These are phyloP conservation scores for Blastomyces emzantsi DNA, from an alignment of 2,329 filamentous ascomycete genomes.

Conservation along the genomic window DNA sequence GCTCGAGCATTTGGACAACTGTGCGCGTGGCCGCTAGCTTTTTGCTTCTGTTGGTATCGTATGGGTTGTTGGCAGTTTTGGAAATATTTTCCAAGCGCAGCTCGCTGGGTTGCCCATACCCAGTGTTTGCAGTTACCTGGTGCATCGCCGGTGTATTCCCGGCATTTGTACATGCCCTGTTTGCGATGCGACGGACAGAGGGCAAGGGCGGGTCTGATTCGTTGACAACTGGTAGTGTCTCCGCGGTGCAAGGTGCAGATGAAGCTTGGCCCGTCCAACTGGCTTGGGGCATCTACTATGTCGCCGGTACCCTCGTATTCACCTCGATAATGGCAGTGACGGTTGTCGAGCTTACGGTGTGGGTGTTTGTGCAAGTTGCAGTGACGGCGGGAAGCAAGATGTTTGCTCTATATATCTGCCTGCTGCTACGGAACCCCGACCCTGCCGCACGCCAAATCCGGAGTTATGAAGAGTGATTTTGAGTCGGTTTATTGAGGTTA, in stretches of 20 bases:
- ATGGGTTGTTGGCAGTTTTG: slow-evolving; percentile 19
- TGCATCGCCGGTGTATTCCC: slow-evolving; percentile 20
- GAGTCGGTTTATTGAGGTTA: not conserved
- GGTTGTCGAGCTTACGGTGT: slow-evolving; percentile 25
- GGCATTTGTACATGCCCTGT: slow-evolving; percentile 20
- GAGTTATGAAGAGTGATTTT: not conserved
- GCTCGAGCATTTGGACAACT: slow-evolving; percentile 6
- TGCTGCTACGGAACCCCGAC: slow-evolving; percentile 9
- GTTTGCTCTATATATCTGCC: slow-evolving; percentile 18
- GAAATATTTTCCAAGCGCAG: slow-evolving; percentile 27
- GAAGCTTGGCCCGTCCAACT: slow-evolving; percentile 26
- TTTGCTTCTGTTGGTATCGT: slow-evolving; percentile 14
- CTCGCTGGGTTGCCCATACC: slow-evolving; percentile 25
- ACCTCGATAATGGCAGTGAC: slow-evolving; percentile 30
- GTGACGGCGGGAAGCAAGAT: slow-evolving; percentile 23
- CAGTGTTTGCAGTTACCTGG: slow-evolving; percentile 23
- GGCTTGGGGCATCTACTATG: slow-evolving; percentile 27
- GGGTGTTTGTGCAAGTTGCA: slow-evolving; percentile 21
- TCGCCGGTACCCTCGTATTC: slow-evolving; percentile 26
- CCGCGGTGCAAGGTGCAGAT: slow-evolving; percentile 22
- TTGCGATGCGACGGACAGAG: slow-evolving; percentile 8
- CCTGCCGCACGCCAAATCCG: not conserved
- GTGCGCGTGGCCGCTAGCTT: slow-evolving; percentile 2
- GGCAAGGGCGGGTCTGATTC: slow-evolving; percentile 4
- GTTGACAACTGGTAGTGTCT: slow-evolving; percentile 7